These are phyloP conservation scores for Colletotrichum paranaense DNA, from an alignment of 2,329 filamentous ascomycete species.

Conservation along the genomic window DNA sequence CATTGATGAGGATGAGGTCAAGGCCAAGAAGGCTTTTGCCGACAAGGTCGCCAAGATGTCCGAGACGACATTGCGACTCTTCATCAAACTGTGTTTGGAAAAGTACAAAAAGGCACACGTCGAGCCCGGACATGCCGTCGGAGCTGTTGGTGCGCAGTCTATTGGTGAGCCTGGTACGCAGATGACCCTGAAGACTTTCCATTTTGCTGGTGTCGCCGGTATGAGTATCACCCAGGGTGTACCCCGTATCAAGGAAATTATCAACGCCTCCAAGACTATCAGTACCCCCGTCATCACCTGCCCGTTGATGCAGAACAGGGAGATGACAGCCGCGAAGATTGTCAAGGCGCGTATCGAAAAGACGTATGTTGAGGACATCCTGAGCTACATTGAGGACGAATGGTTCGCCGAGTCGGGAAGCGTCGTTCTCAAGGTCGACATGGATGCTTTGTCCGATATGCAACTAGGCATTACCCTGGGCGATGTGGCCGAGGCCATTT, in stretches of 20 bases:
- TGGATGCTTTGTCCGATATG: constrained; percentile 80
- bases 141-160: constrained; percentile 95
- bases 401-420: constrained; percentile 84
- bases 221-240: constrained; percentile 99
- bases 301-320: constrained; percentile 79
- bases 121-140: constrained; percentile 94
- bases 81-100: constrained; percentile 83
- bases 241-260: constrained; percentile 99
- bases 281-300: constrained; percentile 95
- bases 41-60: constrained; percentile 90
- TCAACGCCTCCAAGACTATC: constrained; percentile 95
- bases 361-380: constrained; percentile 86
- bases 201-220: constrained; percentile 99
- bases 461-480: constrained; percentile 81
- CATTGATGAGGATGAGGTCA: constrained; percentile 39
- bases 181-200: constrained; percentile 99
- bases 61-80: constrained; percentile 75
- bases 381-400: constrained; percentile 86
- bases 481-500: constrained; percentile 82
- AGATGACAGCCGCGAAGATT: constrained; percentile 84
- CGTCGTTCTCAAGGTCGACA: constrained; percentile 85
- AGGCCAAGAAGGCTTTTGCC: constrained; percentile 54
- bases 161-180: constrained; percentile 98
- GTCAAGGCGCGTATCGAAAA: constrained; percentile 96
- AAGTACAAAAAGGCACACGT: constrained; percentile 94